A percentile compares a stretch with the other conserved stretches of the same genome.
phyloP scores from a whole-genome alignment of 371 early-diverging fungal genomes.

The Apophysomyces trapeziformis region DNA sequence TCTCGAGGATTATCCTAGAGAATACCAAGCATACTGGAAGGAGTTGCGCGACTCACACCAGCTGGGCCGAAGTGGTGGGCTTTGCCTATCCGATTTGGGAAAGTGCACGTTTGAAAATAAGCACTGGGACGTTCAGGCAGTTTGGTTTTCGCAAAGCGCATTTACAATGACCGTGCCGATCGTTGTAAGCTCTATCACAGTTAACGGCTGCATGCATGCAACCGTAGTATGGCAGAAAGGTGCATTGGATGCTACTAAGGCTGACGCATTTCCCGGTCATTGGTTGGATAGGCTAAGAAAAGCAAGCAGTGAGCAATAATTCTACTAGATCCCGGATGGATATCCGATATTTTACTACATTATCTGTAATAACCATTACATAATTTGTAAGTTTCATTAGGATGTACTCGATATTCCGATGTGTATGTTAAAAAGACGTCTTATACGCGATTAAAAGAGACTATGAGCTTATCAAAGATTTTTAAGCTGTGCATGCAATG shows the following conservation, averaged over 20 bases:
- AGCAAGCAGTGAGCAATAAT: background rate
- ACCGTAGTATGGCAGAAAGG: background rate
- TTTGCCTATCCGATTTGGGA: background rate
- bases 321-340: too few species aligned
- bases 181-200: background rate
- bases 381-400: too few species aligned
- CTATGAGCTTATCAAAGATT: too few species aligned
- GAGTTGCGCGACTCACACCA: background rate
- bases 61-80: background rate
- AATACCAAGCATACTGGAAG: constrained; percentile 1
- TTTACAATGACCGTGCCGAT: background rate
- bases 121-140: background rate
- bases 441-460: too few species aligned
- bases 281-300: background rate
- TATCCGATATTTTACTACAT: too few species aligned
- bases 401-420: too few species aligned
- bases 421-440: too few species aligned
- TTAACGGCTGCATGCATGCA: background rate
- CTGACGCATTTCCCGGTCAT: background rate
- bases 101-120: background rate
- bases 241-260: background rate
- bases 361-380: too few species aligned
- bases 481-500: too few species aligned
- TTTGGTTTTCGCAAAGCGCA: background rate
- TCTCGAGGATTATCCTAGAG: background rate